phyloP scores from a whole-genome alignment of 371 early-diverging fungal species.

The Chytridiales sp. region DNA sequence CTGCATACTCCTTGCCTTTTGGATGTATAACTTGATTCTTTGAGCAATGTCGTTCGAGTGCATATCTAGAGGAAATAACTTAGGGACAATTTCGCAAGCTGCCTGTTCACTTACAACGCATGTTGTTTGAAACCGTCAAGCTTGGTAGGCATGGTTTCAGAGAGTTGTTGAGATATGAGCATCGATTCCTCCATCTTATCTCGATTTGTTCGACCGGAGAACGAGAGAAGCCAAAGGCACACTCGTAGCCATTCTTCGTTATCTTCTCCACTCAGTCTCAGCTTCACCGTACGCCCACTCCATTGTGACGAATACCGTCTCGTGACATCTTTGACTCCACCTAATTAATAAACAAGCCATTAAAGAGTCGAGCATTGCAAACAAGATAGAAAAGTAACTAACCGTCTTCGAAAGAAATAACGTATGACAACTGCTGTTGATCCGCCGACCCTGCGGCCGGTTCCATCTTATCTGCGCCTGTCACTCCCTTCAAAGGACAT shows the following conservation, averaged over 20 bases:
- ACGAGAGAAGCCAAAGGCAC: slow-evolving; percentile 41
- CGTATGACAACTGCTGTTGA: slow-evolving; percentile 50
- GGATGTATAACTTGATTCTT: slow-evolving; percentile 73
- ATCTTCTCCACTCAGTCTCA: slow-evolving; percentile 50
- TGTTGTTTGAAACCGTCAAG: slow-evolving; percentile 77
- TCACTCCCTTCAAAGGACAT: slow-evolving; percentile 62
- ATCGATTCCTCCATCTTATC: slow-evolving; percentile 19
- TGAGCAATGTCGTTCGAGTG: slow-evolving; percentile 78
- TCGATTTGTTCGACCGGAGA: slow-evolving; percentile 2
- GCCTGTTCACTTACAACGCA: slow-evolving; percentile 57
- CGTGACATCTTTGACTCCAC: slow-evolving; percentile 62
- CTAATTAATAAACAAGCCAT: slow-evolving; percentile 6
- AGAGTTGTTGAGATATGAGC: neutral
- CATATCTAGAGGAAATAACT: slow-evolving; percentile 47
- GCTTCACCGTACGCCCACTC: slow-evolving; percentile 52
- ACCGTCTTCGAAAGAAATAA: slow-evolving; percentile 59
- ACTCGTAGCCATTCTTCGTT: slow-evolving; percentile 55
- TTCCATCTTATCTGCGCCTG: slow-evolving; percentile 38
- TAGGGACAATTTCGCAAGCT: neutral
- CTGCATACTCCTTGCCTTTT: slow-evolving; percentile 49
- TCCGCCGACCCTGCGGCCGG: slow-evolving; percentile 13
- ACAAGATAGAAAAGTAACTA: neutral
- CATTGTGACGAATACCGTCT: slow-evolving; percentile 62
- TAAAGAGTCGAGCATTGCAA: slow-evolving; percentile 6
- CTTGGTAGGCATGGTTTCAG: slow-evolving; percentile 77